Evolutionary conservation across 2,329 filamentous ascomycete species (phyloP), one percentile per base, ranked within the genome.

Genomic region (Lachnellula arida): DNA sequence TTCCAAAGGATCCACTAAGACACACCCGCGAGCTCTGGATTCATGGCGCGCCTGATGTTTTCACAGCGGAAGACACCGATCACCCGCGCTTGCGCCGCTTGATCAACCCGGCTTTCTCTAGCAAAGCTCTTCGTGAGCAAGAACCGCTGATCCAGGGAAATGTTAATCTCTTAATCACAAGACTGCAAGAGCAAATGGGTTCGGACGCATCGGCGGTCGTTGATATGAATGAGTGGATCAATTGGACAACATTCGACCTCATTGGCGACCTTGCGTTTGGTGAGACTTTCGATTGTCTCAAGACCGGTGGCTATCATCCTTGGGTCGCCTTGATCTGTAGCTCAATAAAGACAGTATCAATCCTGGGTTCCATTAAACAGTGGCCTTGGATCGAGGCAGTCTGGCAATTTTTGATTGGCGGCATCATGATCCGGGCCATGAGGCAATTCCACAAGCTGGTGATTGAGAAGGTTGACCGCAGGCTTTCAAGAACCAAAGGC

Each of bases 261-360:
- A 68, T 74, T 39, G 73, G 74, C 17, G 74, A 76, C 56, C 67
- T 78, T 32, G 70, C 74, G 0, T 77, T 76, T 58, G 75, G 73
- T 2, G 71, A 75, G 51, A 67, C 71, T 1, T 75, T 74, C 60
- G 64, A 63, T 7, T 66, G 62, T 51, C 56, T 72, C 12, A 56
- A 67, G 34, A 59, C 58, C 46, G 66, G 65, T 60, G 39, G 35
- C 46, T 62, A 58, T 34, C 54, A 62, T 49, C 49, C 62, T 40
- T 72, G 69, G 69, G 28, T 55, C 2, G n/a, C n/a, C 9, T 32
- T 42, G 14, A 39, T 55, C 5, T 46, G 39, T 44, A 28, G 17
- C 28, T 40, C 12, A 22, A 46, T 15, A 51, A 28, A 42, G 43
- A n/a, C 17, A 23, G 43, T 51, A 58, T 39, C 28, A 9, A 48